Percentiles rank a stretch among this genome's conserved stretches.
These are phyloP conservation scores for Candida sp. DNA, from an alignment of 1,139 yeast species.

Conservation along the genomic window DNA sequence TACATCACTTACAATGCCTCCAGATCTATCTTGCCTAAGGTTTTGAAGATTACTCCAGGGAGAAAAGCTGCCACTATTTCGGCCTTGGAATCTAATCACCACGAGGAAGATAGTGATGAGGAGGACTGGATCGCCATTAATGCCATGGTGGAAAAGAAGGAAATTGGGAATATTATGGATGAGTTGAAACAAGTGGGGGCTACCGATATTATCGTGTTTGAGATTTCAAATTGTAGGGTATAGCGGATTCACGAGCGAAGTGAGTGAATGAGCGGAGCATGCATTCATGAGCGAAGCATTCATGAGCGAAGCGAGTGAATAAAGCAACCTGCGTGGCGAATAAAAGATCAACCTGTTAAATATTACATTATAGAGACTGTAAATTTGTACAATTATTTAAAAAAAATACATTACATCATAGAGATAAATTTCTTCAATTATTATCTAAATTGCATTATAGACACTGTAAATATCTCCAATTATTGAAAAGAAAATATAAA, in stretches of 20 bases:
- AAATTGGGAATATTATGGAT: constrained; percentile 85
- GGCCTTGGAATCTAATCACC: constrained; percentile 56
- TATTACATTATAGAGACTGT: too few relatives aligned
- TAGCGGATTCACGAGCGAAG: constrained; percentile 14
- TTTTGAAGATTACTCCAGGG: constrained; percentile 87
- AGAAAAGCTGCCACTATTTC: constrained; percentile 96
- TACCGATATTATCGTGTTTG: constrained; percentile 83
- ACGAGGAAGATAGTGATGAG: constrained; percentile 25
- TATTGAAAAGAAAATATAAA: too few relatives aligned
- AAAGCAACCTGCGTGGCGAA: too few relatives aligned
- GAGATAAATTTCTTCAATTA: too few relatives aligned
- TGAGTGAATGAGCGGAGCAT: too few relatives aligned
- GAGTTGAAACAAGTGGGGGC: constrained; percentile 76
- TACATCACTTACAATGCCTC: constrained; percentile 95
- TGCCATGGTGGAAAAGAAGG: constrained; percentile 80
- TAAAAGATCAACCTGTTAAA: too few relatives aligned
- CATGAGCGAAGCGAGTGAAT: too few relatives aligned
- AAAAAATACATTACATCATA: too few relatives aligned
- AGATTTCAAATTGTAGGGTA: constrained; percentile 90
- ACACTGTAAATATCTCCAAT: too few relatives aligned
- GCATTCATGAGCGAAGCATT: too few relatives aligned
- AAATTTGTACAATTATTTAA: too few relatives aligned
- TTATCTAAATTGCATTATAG: too few relatives aligned
- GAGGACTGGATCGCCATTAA: constrained; percentile 92
- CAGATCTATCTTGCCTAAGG: constrained; percentile 54